Evolutionary conservation across 306 rosid genomes (phyloP).

Genomic region (Senna siamea): DNA sequence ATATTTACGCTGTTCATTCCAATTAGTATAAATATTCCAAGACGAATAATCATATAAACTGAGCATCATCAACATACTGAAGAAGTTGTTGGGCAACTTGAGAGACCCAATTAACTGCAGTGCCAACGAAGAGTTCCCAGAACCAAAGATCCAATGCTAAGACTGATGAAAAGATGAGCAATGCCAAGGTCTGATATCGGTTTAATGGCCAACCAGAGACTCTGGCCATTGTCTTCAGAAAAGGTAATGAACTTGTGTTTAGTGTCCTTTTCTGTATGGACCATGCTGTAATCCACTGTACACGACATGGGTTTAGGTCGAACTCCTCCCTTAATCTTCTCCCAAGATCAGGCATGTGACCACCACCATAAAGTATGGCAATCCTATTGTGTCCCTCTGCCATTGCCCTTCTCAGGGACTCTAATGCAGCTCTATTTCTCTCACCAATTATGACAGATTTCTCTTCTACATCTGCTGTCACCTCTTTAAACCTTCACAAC

Average conservation of each 20-base stretch:
- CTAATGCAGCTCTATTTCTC: constrained; percentile 80
- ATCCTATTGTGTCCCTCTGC: constrained; percentile 78
- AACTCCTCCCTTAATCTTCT: constrained; percentile 84
- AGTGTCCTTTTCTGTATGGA: constrained; percentile 46
- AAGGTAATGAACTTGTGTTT: constrained; percentile 69
- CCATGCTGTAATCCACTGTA: constrained; percentile 64
- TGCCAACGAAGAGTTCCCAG: constrained; percentile 91
- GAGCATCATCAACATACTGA: constrained; percentile 50
- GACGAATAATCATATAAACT: constrained; percentile 51
- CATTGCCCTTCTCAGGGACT: constrained; percentile 62
- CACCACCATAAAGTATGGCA: constrained; percentile 95
- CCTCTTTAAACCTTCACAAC: constrained; percentile 70
- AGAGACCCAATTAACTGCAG: constrained; percentile 66
- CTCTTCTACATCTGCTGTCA: constrained; percentile 79
- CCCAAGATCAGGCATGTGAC: constrained; percentile 98
- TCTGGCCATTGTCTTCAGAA: constrained; percentile 77
- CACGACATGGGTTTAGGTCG: constrained; percentile 71
- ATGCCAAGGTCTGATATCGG: constrained; percentile 92
- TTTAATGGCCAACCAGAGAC: constrained; percentile 95
- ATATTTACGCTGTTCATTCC: constrained; percentile 47
- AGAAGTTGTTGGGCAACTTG: constrained; percentile 54
- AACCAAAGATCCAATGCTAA: constrained; percentile 94
- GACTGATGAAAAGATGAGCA: constrained; percentile 86
- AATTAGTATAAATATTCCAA: constrained; percentile 22
- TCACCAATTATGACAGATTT: constrained; percentile 84